Percentiles rank a stretch among this genome's conserved stretches.
Conservation (phyloP, 371 early-diverging fungal species). For the Apophysomyces variabilis region DNA sequence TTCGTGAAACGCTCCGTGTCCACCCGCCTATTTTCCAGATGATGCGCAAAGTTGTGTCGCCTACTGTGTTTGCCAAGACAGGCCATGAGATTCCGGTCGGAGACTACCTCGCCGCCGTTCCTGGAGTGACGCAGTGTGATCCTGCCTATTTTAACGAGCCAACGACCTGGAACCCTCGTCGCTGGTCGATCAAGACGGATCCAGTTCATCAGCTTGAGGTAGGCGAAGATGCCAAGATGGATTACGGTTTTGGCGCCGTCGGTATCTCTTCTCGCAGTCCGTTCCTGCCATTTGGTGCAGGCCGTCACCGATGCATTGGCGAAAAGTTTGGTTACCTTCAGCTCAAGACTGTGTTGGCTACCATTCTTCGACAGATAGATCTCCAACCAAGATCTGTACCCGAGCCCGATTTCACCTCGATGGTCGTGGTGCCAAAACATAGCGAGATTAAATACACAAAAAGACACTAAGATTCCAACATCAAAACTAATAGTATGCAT, state of each 20-base stretch:
- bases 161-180: conserved; percentile 74
- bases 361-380: conserved; percentile 78
- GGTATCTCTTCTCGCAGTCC: conserved; percentile 74
- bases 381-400: conserved; percentile 75
- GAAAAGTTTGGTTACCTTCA: conserved; percentile 96
- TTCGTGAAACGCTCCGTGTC: conserved; percentile 92
- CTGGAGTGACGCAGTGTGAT: conserved; percentile 85
- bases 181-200: conserved; percentile 70
- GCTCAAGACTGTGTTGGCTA: conserved; percentile 89
- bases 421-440: conserved; percentile 87
- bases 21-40: conserved; percentile 93
- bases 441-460: conserved; percentile 67
- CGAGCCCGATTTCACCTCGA: conserved; percentile 82
- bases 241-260: conserved; percentile 87
- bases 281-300: conserved; percentile 97
- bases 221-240: conserved; percentile 73
- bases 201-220: conserved; percentile 55
- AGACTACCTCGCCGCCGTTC: conserved; percentile 84
- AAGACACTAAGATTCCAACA: conserved; percentile 44
- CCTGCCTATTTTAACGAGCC: conserved; percentile 80
- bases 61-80: conserved; percentile 64
- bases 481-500: background rate
- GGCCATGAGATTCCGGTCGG: conserved; percentile 89
- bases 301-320: conserved; percentile 98
- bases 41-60: conserved; percentile 87